These are phyloP conservation scores for Candida glucosophila DNA, from an alignment of 1,139 yeast species.

Conservation along the genomic window DNA sequence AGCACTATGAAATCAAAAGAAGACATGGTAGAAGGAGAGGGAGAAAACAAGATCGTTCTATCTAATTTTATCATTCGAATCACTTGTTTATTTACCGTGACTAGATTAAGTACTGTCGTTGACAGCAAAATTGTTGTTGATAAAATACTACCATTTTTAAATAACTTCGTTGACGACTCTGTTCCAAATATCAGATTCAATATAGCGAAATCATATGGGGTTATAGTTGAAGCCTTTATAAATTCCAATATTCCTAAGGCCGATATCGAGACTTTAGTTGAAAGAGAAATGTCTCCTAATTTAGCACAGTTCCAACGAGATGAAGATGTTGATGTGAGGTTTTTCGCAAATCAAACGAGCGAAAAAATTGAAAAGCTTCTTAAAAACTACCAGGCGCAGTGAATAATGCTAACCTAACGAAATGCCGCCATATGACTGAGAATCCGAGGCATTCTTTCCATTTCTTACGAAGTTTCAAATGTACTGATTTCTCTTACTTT, in stretches of 20 bases:
- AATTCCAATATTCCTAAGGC: conserved; percentile 8
- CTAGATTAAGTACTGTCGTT: conserved; percentile 66
- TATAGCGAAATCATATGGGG: conserved; percentile 76
- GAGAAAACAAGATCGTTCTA: conserved; percentile 35
- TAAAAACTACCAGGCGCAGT: too few relatives aligned
- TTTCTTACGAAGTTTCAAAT: too few relatives aligned
- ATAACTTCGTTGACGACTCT: conserved; percentile 61
- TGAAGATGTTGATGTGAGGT: conserved; percentile 83
- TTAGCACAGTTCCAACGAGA: conserved; percentile 63
- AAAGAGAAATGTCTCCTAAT: conserved; percentile 45
- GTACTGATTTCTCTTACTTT: too few relatives aligned
- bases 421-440: too few relatives aligned
- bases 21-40: conserved; percentile 15
- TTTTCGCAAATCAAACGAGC: conserved; percentile 45
- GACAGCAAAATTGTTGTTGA: conserved; percentile 49
- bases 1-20: conserved; percentile 10
- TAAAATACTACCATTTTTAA: conserved; percentile 72
- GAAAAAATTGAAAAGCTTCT: neutral
- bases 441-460: too few relatives aligned
- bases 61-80: conserved; percentile 81
- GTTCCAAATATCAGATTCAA: conserved; percentile 95
- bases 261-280: conserved; percentile 9
- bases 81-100: conserved; percentile 83
- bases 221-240: conserved; percentile 45
- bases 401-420: too few relatives aligned